phyloP scores from a whole-genome alignment of 345 rosid genomes.

The Pseudoturritis turrita region DNA sequence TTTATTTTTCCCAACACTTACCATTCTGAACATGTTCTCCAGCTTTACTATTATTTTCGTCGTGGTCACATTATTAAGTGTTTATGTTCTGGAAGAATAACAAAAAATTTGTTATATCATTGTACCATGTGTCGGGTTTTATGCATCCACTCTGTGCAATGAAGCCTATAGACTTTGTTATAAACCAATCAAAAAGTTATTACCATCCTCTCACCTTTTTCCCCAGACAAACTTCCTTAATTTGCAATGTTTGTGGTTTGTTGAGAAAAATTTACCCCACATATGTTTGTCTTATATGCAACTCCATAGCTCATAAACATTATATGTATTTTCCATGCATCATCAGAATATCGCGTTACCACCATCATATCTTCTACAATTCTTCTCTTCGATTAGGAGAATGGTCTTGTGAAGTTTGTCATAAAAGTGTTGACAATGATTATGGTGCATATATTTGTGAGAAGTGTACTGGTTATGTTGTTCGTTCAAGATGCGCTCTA shows the following conservation, averaged over 20 bases:
- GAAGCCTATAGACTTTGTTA: background rate
- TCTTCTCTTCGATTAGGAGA: background rate
- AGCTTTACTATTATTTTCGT: background rate
- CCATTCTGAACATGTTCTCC: background rate
- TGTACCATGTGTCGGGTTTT: background rate
- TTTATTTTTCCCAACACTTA: too few relatives aligned
- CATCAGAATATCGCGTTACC: constrained; percentile 2
- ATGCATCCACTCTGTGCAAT: background rate
- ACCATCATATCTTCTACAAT: background rate
- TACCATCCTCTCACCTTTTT: background rate
- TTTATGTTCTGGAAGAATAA: background rate
- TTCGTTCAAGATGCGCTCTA: background rate
- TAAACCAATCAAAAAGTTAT: background rate
- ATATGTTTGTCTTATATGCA: background rate
- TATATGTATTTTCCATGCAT: background rate
- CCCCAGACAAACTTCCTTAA: background rate
- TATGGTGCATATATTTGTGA: background rate
- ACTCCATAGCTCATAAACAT: background rate
- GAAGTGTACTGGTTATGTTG: background rate
- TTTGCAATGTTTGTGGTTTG: background rate
- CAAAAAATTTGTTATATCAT: background rate
- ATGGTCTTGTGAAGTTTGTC: background rate
- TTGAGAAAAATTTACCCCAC: background rate
- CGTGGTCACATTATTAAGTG: background rate
- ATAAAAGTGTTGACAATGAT: background rate